Base-by-base conservation (phyloP, 768 basidiomycete genomes). In the Termitomyces sp. region DNA sequence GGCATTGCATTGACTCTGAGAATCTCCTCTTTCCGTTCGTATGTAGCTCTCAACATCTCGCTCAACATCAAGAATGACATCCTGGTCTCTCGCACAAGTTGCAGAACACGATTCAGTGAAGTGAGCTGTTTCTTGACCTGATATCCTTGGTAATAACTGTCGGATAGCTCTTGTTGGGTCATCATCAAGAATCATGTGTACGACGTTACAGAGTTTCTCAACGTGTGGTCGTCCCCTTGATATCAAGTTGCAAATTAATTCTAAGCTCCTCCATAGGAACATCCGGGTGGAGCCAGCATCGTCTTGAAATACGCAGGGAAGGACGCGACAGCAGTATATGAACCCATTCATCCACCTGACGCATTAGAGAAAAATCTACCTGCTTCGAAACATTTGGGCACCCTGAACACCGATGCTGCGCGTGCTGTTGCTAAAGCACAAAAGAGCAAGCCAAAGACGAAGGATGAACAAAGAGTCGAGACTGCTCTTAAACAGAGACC, bases 271-370 rank as follows among this genome's bases (percentile, higher is more conserved):
- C 55, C 36, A 65, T 33, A 89, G 87, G 82, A 88, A 54, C 91
- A 92, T 66, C 90, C 91, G 7, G 94, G 96, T 20, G 96, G 96
- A 2, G 76, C 87, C 18, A 81, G 83, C 59, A 89, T 93, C 68
- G 92, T 98, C 63, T 69, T 96, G 20, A 88, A 85, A 68, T 91
- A 93, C 67, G 94, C 85, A 9, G 96, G 96, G 9, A 83, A 81
- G 62, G 95, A 95, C 71, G 93, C 92, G n/a, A 92, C 91, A 0
- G 73, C 74, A 7, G 88, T 78, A 4, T 92, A 88, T 69, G 82
- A 89, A 63, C 90, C 91, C 6, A 92, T 97, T 46, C 96, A 98
- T 73, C 88, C 95, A 3, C 85, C 89, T 28, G 89, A 91, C 65
- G 87, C 91, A 20, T 82, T 96, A 52, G 83, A 88, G 55, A 86